These are phyloP conservation scores for Aspergillus hortae DNA, from an alignment of 2,329 filamentous ascomycete species.

Conservation along the genomic window DNA sequence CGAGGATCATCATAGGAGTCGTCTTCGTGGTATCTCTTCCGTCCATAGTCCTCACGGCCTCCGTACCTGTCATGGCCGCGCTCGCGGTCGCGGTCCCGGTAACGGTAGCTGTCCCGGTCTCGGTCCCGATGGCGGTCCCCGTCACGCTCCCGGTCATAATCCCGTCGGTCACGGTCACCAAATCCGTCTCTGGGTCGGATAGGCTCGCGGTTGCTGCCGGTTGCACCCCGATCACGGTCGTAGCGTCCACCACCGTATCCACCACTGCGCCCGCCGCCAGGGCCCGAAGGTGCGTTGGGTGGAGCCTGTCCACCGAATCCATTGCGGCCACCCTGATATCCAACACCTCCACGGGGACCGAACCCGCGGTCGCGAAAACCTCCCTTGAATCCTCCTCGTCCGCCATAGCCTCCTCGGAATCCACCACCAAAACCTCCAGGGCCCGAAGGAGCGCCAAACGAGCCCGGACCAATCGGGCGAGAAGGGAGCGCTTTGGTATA, in stretches of 20 bases:
- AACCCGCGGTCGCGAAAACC: constrained; percentile 53
- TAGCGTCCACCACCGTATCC: constrained; percentile 46
- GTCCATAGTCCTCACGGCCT: constrained; percentile 53
- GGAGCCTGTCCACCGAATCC: constrained; percentile 48
- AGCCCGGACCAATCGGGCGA: constrained; percentile 64
- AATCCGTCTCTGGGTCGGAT: constrained; percentile 66
- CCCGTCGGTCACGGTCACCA: constrained; percentile 44
- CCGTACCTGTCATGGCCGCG: constrained; percentile 48
- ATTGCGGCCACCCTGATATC: constrained; percentile 57
- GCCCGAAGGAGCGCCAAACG: constrained; percentile 53
- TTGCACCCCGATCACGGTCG: constrained; percentile 56
- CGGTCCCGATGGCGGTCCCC: constrained; percentile 50
- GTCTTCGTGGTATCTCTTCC: constrained; percentile 71
- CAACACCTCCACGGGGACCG: constrained; percentile 49
- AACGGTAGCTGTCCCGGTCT: constrained; percentile 53
- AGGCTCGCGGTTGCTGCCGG: constrained; percentile 80
- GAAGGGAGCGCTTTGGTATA: constrained; percentile 80
- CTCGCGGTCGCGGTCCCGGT: constrained; percentile 43
- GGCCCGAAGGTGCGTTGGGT: constrained; percentile 51
- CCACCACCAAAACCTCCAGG: constrained; percentile 56
- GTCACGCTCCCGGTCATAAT: constrained; percentile 49
- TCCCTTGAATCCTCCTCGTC: constrained; percentile 50
- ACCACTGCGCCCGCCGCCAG: constrained; percentile 53
- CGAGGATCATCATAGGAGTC: constrained; percentile 74
- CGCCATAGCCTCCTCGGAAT: constrained; percentile 53